phyloP scores from a whole-genome alignment of 768 basidiomycete genomes.

The Vishniacozyma victoriae region DNA sequence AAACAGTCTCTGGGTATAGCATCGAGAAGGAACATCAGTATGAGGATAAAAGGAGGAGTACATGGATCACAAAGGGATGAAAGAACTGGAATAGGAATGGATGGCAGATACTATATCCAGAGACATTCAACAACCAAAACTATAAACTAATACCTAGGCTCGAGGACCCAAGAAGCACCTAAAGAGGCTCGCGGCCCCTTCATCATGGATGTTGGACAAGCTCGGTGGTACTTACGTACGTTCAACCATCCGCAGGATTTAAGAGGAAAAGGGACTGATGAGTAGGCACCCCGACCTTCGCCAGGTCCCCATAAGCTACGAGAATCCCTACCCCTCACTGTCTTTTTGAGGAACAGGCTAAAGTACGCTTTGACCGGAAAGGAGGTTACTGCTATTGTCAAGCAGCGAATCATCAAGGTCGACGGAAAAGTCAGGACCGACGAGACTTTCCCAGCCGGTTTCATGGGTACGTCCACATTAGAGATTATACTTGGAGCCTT shows the following conservation, averaged over 20 bases:
- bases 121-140: neutral
- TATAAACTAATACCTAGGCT: conserved; percentile 55
- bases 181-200: conserved; percentile 94
- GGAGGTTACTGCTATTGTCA: conserved; percentile 91
- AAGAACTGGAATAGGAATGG: neutral
- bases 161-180: conserved; percentile 99
- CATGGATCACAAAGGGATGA: neutral
- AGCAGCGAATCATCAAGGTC: conserved; percentile 95
- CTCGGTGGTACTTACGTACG: conserved; percentile 55
- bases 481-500: neutral
- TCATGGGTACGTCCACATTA: conserved; percentile 69
- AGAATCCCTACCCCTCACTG: conserved; percentile 91
- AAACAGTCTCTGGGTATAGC: neutral
- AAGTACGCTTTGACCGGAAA: conserved; percentile 97
- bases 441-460: conserved; percentile 91
- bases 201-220: conserved; percentile 99
- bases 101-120: neutral
- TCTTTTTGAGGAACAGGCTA: conserved; percentile 97
- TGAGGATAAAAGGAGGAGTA: neutral
- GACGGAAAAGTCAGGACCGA: conserved; percentile 98
- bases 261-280: conserved; percentile 2
- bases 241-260: conserved; percentile 38
- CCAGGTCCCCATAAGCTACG: conserved; percentile 99
- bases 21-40: neutral
- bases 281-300: conserved; percentile 83